Base-by-base conservation (phyloP, 768 basidiomycete species). In the Naganishia vaughanmartiniae region DNA sequence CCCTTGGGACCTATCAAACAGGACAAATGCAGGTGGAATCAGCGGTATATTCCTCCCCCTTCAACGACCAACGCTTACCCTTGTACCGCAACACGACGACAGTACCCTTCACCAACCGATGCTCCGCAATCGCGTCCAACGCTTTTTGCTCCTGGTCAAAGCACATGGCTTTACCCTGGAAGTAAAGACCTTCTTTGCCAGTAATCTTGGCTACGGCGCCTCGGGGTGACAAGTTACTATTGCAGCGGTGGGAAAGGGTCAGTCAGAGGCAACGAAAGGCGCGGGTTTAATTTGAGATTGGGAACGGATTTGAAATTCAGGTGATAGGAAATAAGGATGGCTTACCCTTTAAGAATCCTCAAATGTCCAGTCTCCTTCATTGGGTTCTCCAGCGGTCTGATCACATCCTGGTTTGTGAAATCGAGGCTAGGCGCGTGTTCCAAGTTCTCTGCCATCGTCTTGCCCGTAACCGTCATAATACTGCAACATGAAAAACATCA, bases 161-260 rank as follows among this genome's bases (percentile, higher is more conserved):
- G 34, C 69, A 73, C 53, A 72, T 73, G 12, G 75, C 75, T 68
- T 71, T 73, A 45, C 75, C 75, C 39, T 31, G 28, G 65, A 96
- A 96, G 10, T 84, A 84, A 53, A 94, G 83, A 0, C 94, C 93
- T 81, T 97, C 93, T 81, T 97, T 97, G 60, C 93, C 93, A 10
- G 93, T 96, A 74, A 96, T 92, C 83, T 97, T 97, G 42, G 92
- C 90, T 31, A 97, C 92, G n/a, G 93, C 91, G 54, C 94, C 93
- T 30, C 92, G 92, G 17, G 93, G 93, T 0, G 93, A 93, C 31
- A 97, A 86, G 81, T 94, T 93, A 54, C 58, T 60, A 36, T n/a
- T 11, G 2, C n/a, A 4, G 15, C 6, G 11, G 7, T 2, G 36
- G 10, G 31, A 34, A 19, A 17, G 10, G 33, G 10, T 21, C 12